These are phyloP conservation scores for Cutaneotrichosporon sp. DNA, from an alignment of 1,284 basidiomycete species.

Conservation along the genomic window DNA sequence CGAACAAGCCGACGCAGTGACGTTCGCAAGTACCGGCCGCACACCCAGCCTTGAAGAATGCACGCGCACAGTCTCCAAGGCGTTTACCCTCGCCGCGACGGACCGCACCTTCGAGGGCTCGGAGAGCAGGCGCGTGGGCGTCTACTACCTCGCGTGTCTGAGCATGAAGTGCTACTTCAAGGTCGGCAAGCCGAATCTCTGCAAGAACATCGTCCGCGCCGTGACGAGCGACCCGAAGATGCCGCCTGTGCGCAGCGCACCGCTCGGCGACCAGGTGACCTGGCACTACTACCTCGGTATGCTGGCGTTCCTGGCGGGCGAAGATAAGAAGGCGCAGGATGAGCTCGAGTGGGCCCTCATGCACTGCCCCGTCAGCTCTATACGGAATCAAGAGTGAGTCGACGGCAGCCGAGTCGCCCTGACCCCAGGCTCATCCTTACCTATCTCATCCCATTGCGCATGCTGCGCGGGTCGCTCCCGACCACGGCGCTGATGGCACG, in stretches of 20 bases:
- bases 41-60: slow-evolving; percentile 82
- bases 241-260: slow-evolving; percentile 69
- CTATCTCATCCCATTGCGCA: slow-evolving; percentile 81
- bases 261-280: slow-evolving; percentile 82
- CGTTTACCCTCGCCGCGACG: slow-evolving; percentile 82
- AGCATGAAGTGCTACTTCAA: slow-evolving; percentile 93
- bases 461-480: slow-evolving; percentile 79
- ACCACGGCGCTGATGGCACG: slow-evolving; percentile 60
- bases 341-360: slow-evolving; percentile 77
- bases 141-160: slow-evolving; percentile 88
- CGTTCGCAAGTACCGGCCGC: slow-evolving; percentile 48
- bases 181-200: slow-evolving; percentile 81
- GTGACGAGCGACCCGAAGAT: slow-evolving; percentile 79
- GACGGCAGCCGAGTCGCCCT: background rate
- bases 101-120: slow-evolving; percentile 69
- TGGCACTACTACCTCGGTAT: slow-evolving; percentile 91
- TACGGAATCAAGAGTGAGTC: slow-evolving; percentile 72
- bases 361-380: slow-evolving; percentile 64
- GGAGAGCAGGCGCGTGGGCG: slow-evolving; percentile 84
- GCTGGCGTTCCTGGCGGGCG: slow-evolving; percentile 86
- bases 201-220: slow-evolving; percentile 86
- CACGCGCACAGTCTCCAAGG: slow-evolving; percentile 84
- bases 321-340: slow-evolving; percentile 77
- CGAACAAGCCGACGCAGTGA: slow-evolving; percentile 48
- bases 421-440: slow-evolving; percentile 70